Base-by-base conservation (phyloP, 2,329 filamentous ascomycete genomes). In the Cordyceps pruinosa region DNA sequence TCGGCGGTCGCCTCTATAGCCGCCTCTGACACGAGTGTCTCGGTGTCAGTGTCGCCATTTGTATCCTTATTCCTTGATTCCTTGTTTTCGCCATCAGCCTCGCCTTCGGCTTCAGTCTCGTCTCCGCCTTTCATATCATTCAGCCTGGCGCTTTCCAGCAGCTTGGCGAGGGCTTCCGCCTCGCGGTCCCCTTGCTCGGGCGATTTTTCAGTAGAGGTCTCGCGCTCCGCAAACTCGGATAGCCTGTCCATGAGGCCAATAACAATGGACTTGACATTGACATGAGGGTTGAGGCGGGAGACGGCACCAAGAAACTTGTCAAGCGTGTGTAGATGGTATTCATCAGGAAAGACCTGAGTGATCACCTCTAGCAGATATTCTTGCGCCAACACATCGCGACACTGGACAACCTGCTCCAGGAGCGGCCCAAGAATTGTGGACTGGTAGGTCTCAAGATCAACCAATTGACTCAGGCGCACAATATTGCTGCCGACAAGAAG, bases 351-450 rank as follows among this genome's bases (percentile, higher is more conserved):
- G 53, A 97, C 94, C 72, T 99, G 95, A 5, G 93, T 99, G 63
- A 99, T 96, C 61, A 99, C 94, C 80, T 99, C 94, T 50, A 99
- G 78, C 13, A 99, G 82, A 74, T 99, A 99, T 71, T 99, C 94
- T 70, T 99, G 94, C 34, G 94, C 94, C 61, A 99, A 77, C 15
- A 99, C 92, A 77, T 99, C 94, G 60, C 94, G 87, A 69, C 94
- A 99, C 70, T 99, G 94, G 13, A 99, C 94, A 57, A 99, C 93
- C 74, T 99, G 94, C 71, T 99, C 94, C 63, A 99, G 74, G 55
- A 99, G 76, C 8, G 94, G 93, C 44, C 86, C 89, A 55, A 99
- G 75, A 60, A 99, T 97, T 30, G 87, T 85, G 53, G 87, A 87
- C 74, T 95, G 96, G 79, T 99, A 99, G 26, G 90, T 87, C 61